Conservation (phyloP, 352 stramenopile genomes). For the Globisporangium canariense region DNA sequence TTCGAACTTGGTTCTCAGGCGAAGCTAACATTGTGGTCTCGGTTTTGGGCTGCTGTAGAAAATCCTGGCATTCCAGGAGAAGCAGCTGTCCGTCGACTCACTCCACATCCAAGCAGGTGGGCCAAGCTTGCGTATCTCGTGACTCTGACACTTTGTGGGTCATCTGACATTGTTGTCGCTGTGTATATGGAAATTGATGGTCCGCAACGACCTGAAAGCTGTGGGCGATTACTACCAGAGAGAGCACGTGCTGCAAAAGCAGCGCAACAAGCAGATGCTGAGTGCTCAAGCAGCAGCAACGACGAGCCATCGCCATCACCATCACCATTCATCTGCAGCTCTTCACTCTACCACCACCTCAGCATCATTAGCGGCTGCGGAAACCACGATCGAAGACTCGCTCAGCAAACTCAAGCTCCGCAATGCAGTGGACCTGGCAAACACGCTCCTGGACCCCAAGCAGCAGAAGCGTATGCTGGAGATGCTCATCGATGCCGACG, state of each 20-base stretch:
- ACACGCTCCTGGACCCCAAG: conserved; percentile 42
- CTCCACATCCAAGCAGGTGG: conserved; percentile 35
- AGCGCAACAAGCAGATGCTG: conserved; percentile 34
- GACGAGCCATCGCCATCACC: not conserved
- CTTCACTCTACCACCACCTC: not conserved
- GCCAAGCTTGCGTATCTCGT: not conserved
- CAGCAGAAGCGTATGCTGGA: conserved; percentile 68
- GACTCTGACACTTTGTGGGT: not conserved
- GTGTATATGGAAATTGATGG: no score
- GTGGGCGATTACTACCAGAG: conserved; percentile 36
- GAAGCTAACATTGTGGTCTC: not conserved
- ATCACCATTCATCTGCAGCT: not conserved
- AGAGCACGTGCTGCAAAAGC: conserved; percentile 31
- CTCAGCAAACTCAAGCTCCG: conserved; percentile 65
- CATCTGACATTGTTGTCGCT: not conserved
- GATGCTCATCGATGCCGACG: conserved; percentile 62
- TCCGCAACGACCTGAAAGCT: conserved; percentile 12
- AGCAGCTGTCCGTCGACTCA: conserved; percentile 31
- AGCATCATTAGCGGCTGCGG: not conserved
- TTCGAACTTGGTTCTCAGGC: not conserved
- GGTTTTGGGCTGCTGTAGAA: conserved; percentile 20
- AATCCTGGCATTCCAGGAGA: conserved; percentile 41
- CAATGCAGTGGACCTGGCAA: conserved; percentile 67
- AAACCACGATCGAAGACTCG: conserved; percentile 50
- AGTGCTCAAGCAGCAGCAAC: not conserved